A percentile compares a stretch with the other conserved stretches of the same genome.
Evolutionary conservation across 106 monocot species (phyloP).

Genomic region (Allium fistulosum): DNA sequence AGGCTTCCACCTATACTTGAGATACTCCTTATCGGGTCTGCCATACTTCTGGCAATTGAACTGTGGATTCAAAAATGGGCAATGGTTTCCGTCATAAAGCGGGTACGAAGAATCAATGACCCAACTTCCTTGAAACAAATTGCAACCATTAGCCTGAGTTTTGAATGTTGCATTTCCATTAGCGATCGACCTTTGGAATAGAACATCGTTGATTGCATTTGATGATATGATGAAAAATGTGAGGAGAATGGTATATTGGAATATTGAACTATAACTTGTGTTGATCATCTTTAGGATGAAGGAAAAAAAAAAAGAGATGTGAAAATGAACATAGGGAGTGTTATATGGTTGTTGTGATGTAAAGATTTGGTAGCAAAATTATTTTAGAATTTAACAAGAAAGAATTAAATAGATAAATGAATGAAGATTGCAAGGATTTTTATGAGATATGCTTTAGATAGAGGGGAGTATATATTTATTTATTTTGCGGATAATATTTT

Average conservation of each 20-base stretch:
- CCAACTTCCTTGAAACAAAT: constrained; percentile 82
- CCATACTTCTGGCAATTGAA: constrained; percentile 87
- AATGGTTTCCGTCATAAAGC: constrained; percentile 53
- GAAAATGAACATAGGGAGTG: not conserved
- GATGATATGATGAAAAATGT: not conserved
- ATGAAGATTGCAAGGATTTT: too few relatives aligned
- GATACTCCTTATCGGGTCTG: constrained; percentile 74
- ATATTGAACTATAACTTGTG: not conserved
- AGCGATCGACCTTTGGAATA: not conserved
- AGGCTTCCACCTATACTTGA: constrained; percentile 86
- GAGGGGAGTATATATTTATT: too few relatives aligned
- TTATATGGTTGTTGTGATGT: not conserved
- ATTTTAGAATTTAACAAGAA: too few relatives aligned
- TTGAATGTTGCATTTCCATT: not conserved
- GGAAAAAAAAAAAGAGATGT: not conserved
- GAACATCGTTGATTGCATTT: not conserved
- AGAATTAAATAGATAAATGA: too few relatives aligned
- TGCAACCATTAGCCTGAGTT: constrained; percentile 13
- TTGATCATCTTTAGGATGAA: not conserved
- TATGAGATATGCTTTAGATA: too few relatives aligned
- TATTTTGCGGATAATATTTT: too few relatives aligned
- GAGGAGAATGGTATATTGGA: too few relatives aligned
- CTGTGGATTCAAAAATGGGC: constrained; percentile 72
- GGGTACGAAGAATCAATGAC: constrained; percentile 68
- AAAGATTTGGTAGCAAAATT: too few relatives aligned